Percentiles rank a stretch among this genome's conserved stretches.
These are phyloP conservation scores for Platanthera guangdongensis DNA, from an alignment of 106 monocot genomes.

Conservation along the genomic window DNA sequence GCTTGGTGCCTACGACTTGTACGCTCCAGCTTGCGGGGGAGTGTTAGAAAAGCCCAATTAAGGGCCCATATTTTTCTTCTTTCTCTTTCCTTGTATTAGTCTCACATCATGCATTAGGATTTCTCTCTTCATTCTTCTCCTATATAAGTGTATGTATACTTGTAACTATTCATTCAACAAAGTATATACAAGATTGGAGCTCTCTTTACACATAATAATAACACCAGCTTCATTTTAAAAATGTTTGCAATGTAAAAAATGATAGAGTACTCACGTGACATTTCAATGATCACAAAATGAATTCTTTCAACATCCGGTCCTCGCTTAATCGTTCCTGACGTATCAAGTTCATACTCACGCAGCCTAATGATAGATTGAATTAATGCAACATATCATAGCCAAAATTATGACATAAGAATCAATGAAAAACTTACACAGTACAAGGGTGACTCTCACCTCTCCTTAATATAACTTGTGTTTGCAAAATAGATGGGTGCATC, in stretches of 20 bases:
- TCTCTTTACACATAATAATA: too few relatives aligned
- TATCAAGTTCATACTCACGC: slow-evolving; percentile 77
- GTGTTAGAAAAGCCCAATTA: too few relatives aligned
- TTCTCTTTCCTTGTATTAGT: too few relatives aligned
- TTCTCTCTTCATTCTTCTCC: too few relatives aligned
- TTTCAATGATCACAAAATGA: slow-evolving; percentile 89
- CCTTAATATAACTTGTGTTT: slow-evolving; percentile 93
- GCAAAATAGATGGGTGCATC: slow-evolving; percentile 99
- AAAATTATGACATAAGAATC: not conserved
- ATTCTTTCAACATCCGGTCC: slow-evolving; percentile 81
- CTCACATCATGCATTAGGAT: too few relatives aligned
- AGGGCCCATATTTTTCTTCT: too few relatives aligned
- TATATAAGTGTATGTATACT: too few relatives aligned
- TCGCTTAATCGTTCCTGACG: slow-evolving; percentile 36
- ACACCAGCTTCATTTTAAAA: not conserved
- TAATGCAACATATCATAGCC: not conserved
- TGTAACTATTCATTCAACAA: too few relatives aligned
- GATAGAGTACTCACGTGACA: slow-evolving; percentile 76
- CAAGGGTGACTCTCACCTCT: slow-evolving; percentile 40
- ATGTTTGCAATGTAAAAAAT: not conserved
- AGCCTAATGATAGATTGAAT: slow-evolving; percentile 40
- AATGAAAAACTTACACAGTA: not conserved
- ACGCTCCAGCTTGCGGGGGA: too few relatives aligned
- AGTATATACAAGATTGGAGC: too few relatives aligned
- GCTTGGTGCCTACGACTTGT: too few relatives aligned